Evolutionary conservation across 306 rosid genomes (phyloP), one percentile per base, ranked within the genome.

Genomic region (Fragaria vesca): DNA sequence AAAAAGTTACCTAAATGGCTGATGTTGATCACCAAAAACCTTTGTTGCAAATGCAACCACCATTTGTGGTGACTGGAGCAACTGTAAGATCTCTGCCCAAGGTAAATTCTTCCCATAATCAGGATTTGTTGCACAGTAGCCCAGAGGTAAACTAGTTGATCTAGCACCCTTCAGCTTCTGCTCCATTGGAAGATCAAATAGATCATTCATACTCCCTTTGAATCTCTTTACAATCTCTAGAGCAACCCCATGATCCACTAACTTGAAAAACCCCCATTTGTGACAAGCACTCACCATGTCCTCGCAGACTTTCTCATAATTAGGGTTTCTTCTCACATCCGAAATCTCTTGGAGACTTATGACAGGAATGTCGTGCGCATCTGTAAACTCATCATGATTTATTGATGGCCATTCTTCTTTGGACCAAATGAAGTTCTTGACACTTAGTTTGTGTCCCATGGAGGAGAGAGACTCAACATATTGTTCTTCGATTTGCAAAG

Each of bases 201-300:
- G 69, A 18, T n/a, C 69, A 58, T 42, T 54, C 48, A 43, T 38
- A 24, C 55, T 8, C 18, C 17, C 55, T 4, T 57, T 60, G 55
- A 74, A 74, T 58, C 18, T 60, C 43, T 60, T 57, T 40, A 58
- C 26, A 43, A n/a, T 60, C 55, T 74, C 69, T 28, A 74, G 10
- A 43, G 26, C 69, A 38, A 73, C 77, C 24, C 68, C 54, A 73
- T 73, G 68, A 73, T 73, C 68, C 51, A 57, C 68, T 15, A 73
- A 42, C 67, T 73, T 73, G 54, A 73, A 73, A 52, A 73, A 57
- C 54, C 77, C 77, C 77, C 77, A 73, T 48, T 73, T 73, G 68
- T 57, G 42, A 57, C 54, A 73, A 57, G 77, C 77, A 40, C 52
- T 38, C 68, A 57, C 54, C 68, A 57, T 73, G 16, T 8, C 68